Base-by-base conservation (phyloP, 495 filamentous ascomycete species). In the Hypoxylon fragiforme region DNA sequence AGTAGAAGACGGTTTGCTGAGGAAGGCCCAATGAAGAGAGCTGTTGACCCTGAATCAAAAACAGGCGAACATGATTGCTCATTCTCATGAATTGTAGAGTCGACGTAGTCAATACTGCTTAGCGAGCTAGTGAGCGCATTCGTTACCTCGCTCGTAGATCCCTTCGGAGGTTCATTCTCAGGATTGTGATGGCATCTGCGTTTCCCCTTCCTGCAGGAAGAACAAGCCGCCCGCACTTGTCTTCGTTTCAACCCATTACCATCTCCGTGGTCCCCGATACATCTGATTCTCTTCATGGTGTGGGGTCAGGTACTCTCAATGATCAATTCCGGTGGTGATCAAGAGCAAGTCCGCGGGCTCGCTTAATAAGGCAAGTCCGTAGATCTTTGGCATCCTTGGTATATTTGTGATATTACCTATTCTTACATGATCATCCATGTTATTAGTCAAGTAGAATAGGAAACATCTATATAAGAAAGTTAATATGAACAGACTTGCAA, bases 171-270 rank as follows among this genome's bases (percentile, higher is more conserved):
- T n/a, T 3, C 45, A 7, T 19, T 22, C 9, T 24, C 6, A 13
- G 13, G 24, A 22, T 18, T 24, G 41, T 60, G 50, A 24, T 16
- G 14, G 28, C 57, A 50, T 42, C 37, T 50, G 12, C 56, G 56
- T 50, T 68, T 66, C 18, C 57, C 46, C 14, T 40, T 62, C 31
- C 63, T 56, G 44, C 65, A 68, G 6, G 45, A 22, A 20, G 60
- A 52, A 21, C 65, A 68, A 7, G 66, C 66, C 40, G 50, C 42
- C 9, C 24, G 36, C 15, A 53, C 49, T 46, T 66, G 66, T 8
- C 47, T 45, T 19, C 52, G 44, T 39, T 66, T 68, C 30, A 37
- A 32, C 14, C 47, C 50, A 28, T 28, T 38, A 9, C 57, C 54
- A 34, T 54, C 57, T 6, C 49, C 50, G 32, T 43, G 20, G 26